phyloP scores from a whole-genome alignment of 2,329 filamentous ascomycete species.

The Clarireedia paspali region DNA sequence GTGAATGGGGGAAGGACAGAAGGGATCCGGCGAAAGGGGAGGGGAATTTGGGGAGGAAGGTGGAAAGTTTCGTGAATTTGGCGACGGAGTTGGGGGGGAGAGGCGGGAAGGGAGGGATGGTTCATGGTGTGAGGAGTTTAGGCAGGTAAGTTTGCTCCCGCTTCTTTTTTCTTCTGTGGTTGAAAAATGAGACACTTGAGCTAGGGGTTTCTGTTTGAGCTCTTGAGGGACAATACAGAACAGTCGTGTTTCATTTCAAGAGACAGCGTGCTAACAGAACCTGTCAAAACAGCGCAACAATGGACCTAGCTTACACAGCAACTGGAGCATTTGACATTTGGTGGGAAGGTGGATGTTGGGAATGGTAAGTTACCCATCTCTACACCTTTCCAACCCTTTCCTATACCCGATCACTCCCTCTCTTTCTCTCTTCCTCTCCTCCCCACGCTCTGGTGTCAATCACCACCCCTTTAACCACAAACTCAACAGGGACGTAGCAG shows the following conservation, averaged over 20 bases:
- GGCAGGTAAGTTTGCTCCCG: constrained; percentile 38
- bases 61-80: constrained; percentile 70
- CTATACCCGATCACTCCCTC: too few relatives aligned
- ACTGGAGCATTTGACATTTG: constrained; percentile 73
- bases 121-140: constrained; percentile 66
- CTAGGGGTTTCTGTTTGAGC: not conserved
- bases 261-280: not conserved
- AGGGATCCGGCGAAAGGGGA: constrained; percentile 46
- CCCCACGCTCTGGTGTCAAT: not conserved
- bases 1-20: constrained; percentile 75
- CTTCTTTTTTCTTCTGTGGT: not conserved
- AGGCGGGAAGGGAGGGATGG: constrained; percentile 66
- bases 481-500: constrained; percentile 58
- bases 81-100: constrained; percentile 57
- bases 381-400: not conserved
- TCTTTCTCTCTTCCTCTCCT: not conserved
- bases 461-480: not conserved
- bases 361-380: constrained; percentile 46
- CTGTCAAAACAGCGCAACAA: constrained; percentile 48
- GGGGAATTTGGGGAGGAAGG: constrained; percentile 63
- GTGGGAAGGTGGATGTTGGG: constrained; percentile 80
- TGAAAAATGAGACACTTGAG: not conserved
- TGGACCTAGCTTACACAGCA: constrained; percentile 68
- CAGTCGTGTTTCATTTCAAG: not conserved
- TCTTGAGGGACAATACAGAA: not conserved